Percentiles rank a stretch among this genome's conserved stretches.
Conservation (phyloP, 208 protist species). For the Trypanosoma avium region DNA sequence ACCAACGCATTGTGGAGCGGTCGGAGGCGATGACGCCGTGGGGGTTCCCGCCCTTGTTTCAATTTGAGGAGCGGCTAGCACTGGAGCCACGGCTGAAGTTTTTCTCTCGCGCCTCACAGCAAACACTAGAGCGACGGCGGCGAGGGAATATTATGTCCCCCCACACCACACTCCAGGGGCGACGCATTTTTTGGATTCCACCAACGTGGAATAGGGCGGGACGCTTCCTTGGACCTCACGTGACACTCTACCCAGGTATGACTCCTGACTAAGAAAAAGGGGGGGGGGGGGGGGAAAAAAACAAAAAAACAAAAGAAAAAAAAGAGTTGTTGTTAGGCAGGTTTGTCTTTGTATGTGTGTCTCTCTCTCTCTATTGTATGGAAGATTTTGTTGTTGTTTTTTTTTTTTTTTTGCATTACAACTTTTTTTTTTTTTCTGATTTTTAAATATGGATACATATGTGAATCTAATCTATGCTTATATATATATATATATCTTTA, state of each 20-base stretch:
- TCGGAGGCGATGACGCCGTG: conserved; percentile 91
- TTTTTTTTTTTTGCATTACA: not conserved
- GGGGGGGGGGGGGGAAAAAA: no score
- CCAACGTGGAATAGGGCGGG: conserved; percentile 86
- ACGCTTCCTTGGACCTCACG: conserved; percentile 76
- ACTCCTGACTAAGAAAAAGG: conserved; percentile 90
- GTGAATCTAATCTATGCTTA: no score
- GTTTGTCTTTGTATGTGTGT: not conserved
- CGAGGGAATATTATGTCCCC: conserved; percentile 71
- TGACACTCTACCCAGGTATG: conserved; percentile 85
- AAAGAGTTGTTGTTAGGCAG: not conserved
- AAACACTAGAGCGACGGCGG: conserved; percentile 74
- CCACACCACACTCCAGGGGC: conserved; percentile 66
- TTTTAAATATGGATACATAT: not conserved
- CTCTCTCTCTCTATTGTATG: not conserved
- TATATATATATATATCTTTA: no score
- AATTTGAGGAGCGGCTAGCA: conserved; percentile 89
- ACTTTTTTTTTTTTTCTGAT: conserved; percentile 1
- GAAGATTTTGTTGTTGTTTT: conserved; percentile 7
- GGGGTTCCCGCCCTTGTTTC: conserved; percentile 90
- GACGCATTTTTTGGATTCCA: conserved; percentile 89
- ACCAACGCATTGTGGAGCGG: conserved; percentile 90
- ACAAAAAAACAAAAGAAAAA: no score
- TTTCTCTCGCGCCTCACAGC: conserved; percentile 78
- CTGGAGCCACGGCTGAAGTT: conserved; percentile 87